A percentile compares a stretch with the other conserved stretches of the same genome.
Evolutionary conservation across 306 rosid genomes (phyloP).

Genomic region (Cucurbita pepo): DNA sequence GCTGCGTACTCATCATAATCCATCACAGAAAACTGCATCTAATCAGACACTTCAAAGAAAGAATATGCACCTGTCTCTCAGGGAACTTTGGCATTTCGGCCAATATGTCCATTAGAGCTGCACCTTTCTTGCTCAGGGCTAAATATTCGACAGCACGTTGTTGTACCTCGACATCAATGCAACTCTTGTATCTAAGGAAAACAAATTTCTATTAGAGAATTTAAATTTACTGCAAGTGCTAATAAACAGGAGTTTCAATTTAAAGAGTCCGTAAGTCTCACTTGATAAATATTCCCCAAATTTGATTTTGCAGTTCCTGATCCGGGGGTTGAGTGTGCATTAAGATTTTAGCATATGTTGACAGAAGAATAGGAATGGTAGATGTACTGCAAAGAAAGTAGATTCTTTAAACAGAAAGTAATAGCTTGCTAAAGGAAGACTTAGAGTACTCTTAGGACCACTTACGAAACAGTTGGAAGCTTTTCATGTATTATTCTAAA

Average conservation of each 20-base stretch:
- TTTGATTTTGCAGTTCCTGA: constrained; percentile 86
- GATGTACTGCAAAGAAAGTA: constrained; percentile 52
- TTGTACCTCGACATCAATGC: constrained; percentile 96
- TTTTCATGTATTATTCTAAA: constrained; percentile 83
- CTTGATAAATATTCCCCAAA: constrained; percentile 91
- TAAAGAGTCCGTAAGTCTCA: constrained; percentile 28
- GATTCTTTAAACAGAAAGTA: constrained; percentile 6
- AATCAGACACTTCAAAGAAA: constrained; percentile 6
- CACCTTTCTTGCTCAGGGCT: constrained; percentile 91
- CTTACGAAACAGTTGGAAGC: constrained; percentile 97
- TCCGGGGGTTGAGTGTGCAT: constrained; percentile 98
- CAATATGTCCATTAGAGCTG: constrained; percentile 63
- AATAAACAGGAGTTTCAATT: constrained; percentile 3
- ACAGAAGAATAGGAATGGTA: constrained; percentile 82
- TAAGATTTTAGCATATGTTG: constrained; percentile 93
- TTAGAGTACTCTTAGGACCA: constrained; percentile 4
- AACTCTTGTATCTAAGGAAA: constrained; percentile 75
- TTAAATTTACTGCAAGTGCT: background rate
- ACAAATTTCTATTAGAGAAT: constrained; percentile 17
- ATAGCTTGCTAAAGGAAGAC: background rate
- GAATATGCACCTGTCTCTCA: constrained; percentile 70
- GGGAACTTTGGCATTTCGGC: constrained; percentile 99
- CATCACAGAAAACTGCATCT: background rate
- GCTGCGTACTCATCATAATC: background rate
- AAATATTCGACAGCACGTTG: constrained; percentile 93